Conservation (phyloP, 257 asterid species). For the Echites panduratus region DNA sequence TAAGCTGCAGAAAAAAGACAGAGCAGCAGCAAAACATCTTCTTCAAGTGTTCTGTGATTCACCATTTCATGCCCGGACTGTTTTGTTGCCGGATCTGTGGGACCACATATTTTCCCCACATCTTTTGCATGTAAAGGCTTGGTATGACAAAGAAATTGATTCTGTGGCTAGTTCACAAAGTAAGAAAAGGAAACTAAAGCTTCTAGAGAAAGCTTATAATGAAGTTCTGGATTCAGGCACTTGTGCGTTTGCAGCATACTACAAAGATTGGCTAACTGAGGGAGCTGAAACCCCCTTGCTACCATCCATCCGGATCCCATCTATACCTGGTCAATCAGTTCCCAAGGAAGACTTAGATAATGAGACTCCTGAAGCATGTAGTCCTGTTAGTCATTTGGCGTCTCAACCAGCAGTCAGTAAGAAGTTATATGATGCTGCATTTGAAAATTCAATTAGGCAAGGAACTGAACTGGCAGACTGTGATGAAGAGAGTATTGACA, state of each 20-base stretch:
- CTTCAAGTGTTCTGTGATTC: constrained; percentile 68
- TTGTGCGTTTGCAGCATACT: constrained; percentile 50
- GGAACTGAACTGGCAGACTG: constrained; percentile 21
- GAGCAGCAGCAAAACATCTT: constrained; percentile 61
- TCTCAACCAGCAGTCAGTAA: constrained; percentile 59
- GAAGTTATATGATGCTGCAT: constrained; percentile 53
- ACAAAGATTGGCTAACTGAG: constrained; percentile 72
- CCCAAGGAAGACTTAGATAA: constrained; percentile 30
- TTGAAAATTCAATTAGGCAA: constrained; percentile 37
- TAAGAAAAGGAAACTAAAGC: constrained; percentile 28
- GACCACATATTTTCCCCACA: constrained; percentile 54
- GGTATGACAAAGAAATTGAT: constrained; percentile 48
- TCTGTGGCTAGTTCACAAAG: constrained; percentile 27
- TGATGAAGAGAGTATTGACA: constrained; percentile 37
- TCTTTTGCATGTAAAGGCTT: constrained; percentile 49
- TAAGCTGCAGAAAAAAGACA: constrained; percentile 57
- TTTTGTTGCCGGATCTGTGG: constrained; percentile 64
- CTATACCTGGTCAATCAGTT: constrained; percentile 23
- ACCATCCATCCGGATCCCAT: constrained; percentile 49
- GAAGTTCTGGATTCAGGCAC: constrained; percentile 63
- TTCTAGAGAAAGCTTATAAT: constrained; percentile 41
- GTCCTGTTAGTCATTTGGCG: constrained; percentile 38
- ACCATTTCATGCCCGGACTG: constrained; percentile 57
- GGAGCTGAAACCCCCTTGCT: constrained; percentile 51
- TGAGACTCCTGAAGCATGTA: constrained; percentile 23